phyloP scores from a whole-genome alignment of 495 filamentous ascomycete genomes.

The Podospora sp. region DNA sequence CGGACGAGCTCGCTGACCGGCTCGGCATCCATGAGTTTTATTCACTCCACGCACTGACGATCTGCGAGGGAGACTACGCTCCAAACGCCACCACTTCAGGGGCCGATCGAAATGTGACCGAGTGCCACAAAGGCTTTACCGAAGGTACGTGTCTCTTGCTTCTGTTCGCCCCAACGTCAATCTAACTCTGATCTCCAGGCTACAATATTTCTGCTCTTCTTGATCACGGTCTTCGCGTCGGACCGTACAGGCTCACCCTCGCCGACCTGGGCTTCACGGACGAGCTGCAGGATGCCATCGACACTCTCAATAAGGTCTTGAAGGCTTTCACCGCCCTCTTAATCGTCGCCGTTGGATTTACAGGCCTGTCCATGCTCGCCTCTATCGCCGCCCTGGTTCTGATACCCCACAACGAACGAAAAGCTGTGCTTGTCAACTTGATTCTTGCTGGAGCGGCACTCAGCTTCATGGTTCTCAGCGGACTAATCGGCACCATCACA shows the following conservation, averaged over 20 bases:
- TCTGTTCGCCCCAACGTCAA: neutral
- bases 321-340: slow-evolving; percentile 67
- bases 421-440: slow-evolving; percentile 17
- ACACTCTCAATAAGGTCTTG: slow-evolving; percentile 50
- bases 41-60: slow-evolving; percentile 67
- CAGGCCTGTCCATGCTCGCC: slow-evolving; percentile 58
- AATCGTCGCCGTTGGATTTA: slow-evolving; percentile 59
- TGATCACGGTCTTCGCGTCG: slow-evolving; percentile 53
- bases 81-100: slow-evolving; percentile 53
- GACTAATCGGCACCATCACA: slow-evolving; percentile 32
- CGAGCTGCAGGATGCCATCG: slow-evolving; percentile 62
- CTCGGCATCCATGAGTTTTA: slow-evolving; percentile 74
- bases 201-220: slow-evolving; percentile 65
- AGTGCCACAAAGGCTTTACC: slow-evolving; percentile 62
- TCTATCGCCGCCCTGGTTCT: slow-evolving; percentile 48
- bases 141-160: slow-evolving; percentile 43
- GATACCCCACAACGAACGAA: slow-evolving; percentile 31
- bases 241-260: slow-evolving; percentile 53
- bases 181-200: slow-evolving; percentile 23
- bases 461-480: slow-evolving; percentile 24
- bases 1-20: slow-evolving; percentile 46
- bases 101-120: slow-evolving; percentile 58
- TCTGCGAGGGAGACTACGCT: slow-evolving; percentile 65
- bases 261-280: slow-evolving; percentile 61
- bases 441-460: slow-evolving; percentile 34